Base-by-base conservation (phyloP, 345 rosid genomes). In the Crucihimalaya himalaica region DNA sequence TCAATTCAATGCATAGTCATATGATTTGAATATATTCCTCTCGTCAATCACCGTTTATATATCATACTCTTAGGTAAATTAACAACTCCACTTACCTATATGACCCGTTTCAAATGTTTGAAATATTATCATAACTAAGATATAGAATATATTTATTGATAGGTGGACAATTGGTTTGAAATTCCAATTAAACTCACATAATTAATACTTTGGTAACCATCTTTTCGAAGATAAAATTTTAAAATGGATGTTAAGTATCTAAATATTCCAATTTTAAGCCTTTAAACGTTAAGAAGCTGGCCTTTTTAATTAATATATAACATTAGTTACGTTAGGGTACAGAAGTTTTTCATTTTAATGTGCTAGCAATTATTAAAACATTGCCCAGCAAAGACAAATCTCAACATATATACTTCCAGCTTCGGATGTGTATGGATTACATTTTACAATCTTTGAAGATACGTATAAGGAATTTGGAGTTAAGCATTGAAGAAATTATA, bases 41-140 rank as follows among this genome's bases (percentile, higher is more conserved):
- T 28, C 54, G 27, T 29, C 35, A 21, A 2, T 21, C 23, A 21
- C 23, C 31, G 19, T 40, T 4, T 34, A 10, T 43, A 64, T 13
- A 42, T n/a, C 5, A 43, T 63, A 54, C 4, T 46, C 19, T 55
- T 18, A n/a, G 70, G 64, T 9, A 54, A 56, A 16, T 55, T 27
- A 73, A 73, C 71, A 64, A 73, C 71, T 65, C 71, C 71, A 73
- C 77, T 63, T 55, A 54, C 12, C 0, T 39, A 31, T 40, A 21
- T 21, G 47, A 54, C 48, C 64, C 63, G 37, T 63, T 73, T 73
- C 65, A 73, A 54, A 55, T 73, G 31, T 73, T 73, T 73, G n/a
- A n/a, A n/a, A n/a, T n/a, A n/a, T n/a, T n/a, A 29, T 11, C 54
- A 19, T 62, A 31, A 37, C 8, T 60, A 60, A 35, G 35, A 42